These are phyloP conservation scores for Pleurotus tuber-regium DNA, from an alignment of 768 basidiomycete species.

Conservation along the genomic window DNA sequence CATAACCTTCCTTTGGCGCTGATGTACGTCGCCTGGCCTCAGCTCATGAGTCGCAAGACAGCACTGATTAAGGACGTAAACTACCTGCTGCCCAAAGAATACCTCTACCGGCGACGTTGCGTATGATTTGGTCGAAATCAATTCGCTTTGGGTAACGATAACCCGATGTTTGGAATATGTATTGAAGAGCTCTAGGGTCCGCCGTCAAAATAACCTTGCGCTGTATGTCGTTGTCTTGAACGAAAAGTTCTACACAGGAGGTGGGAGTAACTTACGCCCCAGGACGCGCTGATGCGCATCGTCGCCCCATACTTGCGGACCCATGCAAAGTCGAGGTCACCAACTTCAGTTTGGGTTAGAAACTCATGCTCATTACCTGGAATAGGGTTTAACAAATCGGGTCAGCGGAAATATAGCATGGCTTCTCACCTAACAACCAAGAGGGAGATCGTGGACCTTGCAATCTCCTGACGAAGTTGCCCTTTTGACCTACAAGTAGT, in stretches of 20 bases:
- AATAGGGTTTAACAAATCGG: background rate
- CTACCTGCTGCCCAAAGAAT: slow-evolving; percentile 28
- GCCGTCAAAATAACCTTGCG: slow-evolving; percentile 26
- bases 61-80: background rate
- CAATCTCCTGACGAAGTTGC: background rate
- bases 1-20: slow-evolving; percentile 28
- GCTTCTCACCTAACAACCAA: background rate
- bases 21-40: slow-evolving; percentile 18
- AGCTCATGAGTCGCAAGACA: background rate
- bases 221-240: slow-evolving; percentile 12
- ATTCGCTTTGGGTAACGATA: slow-evolving; percentile 26
- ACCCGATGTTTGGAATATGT: slow-evolving; percentile 28
- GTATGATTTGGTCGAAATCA: slow-evolving; percentile 16
- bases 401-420: background rate
- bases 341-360: slow-evolving; percentile 21
- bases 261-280: slow-evolving; percentile 1
- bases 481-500: background rate
- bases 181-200: slow-evolving; percentile 30
- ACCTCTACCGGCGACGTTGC: slow-evolving; percentile 23
- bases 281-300: slow-evolving; percentile 14
- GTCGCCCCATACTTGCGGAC: slow-evolving; percentile 23
- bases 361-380: slow-evolving; percentile 23
- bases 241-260: too few species aligned
- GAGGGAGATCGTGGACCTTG: slow-evolving; percentile 1
- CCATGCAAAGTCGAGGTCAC: slow-evolving; percentile 28